Base-by-base conservation (phyloP, 2,329 filamentous ascomycete species). In the Rosellinia necatrix region DNA sequence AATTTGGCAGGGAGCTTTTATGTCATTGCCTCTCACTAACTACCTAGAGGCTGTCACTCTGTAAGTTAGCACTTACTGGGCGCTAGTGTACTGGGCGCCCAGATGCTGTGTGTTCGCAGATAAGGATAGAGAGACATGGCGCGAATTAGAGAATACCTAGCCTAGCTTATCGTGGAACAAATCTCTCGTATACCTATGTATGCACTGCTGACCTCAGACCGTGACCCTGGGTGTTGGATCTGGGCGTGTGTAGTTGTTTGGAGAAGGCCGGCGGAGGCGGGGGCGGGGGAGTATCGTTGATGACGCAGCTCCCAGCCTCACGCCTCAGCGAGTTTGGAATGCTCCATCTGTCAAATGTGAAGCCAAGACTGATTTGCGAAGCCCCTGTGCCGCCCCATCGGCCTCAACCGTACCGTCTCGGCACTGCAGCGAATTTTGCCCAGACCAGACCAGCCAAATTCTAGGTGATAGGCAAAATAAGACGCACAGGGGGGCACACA, bases 361-460 rank as follows among this genome's bases (percentile, higher is more conserved):
- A 58, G 54, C 60, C 57, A 62, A 62, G 60, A 47, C 27, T 47
- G 50, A 53, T 52, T 38, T 58, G 46, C 51, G 32, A 48, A 53
- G 30, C 29, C 44, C 53, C 46, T 59, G 52, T 59, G 46, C 53
- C 43, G 53, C 53, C 53, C 52, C 53, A 32, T 43, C 53, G 56
- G 50, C 38, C 41, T 46, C 38, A 35, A 35, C 47, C 50, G 44
- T 53, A 37, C 56, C 56, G 56, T 47, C 59, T 60, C 42, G 53
- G 59, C 49, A 24, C 29, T 47, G 55, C 27, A 52, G 35, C 29
- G 25, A 37, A 37, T 29, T 30, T 42, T 47, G 50, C 49, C 50
- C 32, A 60, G 47, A 52, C 37, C 10, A 17, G 25, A 34, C 29
- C 21, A 40, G 37, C 42, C 21, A 47, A 25, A 48, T 43, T 27